Base-by-base conservation (phyloP, 345 rosid species). In the Salix brachista region DNA sequence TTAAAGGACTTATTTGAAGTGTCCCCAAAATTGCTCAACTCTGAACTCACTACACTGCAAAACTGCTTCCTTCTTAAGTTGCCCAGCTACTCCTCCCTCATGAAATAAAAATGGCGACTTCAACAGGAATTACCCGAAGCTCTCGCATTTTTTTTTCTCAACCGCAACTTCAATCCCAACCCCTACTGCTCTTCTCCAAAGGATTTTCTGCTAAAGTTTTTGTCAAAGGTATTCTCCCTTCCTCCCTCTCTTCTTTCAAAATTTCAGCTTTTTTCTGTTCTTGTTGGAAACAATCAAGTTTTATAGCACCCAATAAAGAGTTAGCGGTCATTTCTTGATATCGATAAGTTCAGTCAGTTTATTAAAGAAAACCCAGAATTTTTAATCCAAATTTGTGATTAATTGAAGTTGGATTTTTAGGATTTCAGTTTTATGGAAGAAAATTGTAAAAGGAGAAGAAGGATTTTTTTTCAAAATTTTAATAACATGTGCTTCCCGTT, bases 131-230 rank as follows among this genome's bases (percentile, higher is more conserved):
- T 36, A 3, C 37, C 1, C 65, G 21, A 8, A 9, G 67, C 69
- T 23, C 77, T 41, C 48, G 78, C 77, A 23, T 58, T 50, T 61
- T 42, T 8, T 5, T 73, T 14, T 77, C 66, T 32, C 42, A n/a
- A 14, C 21, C 74, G 10, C 69, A 72, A 64, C 77, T 75, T 67
- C 19, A 4, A 39, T 16, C 79, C 62, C 23, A 4, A 39, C 19
- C 79, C 62, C 80, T 16, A 16, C 37, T 83, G 62, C 25, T 76
- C 70, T 71, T 82, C 76, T 71, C 12, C 67, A 80, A 83, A 30
- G 81, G 84, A 50, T 50, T 84, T 67, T 54, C 84, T 65, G 80
- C 85, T 26, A 84, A 70, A 76, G 80, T 84, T n/a, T 82, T 80
- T 42, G 78, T 85, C 77, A 83, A 80, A 87, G 87, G 88, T 83